A percentile compares a stretch with the other conserved stretches of the same genome.
Evolutionary conservation across 805 yeast genomes (phyloP).

Genomic region (Yamadazyma sp.): DNA sequence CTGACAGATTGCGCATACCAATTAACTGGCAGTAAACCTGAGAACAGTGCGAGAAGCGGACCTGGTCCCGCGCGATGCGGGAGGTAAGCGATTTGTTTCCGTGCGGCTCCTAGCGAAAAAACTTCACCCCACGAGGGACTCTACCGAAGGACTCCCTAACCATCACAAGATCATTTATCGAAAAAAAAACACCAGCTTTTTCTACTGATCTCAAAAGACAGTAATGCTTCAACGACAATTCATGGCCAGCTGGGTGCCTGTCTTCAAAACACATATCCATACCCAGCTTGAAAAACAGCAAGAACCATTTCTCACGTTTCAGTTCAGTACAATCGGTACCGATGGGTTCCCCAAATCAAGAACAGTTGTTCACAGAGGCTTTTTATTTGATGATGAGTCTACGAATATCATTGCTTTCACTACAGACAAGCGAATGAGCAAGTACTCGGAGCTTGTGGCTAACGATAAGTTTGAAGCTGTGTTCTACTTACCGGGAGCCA

Average conservation of each 20-base stretch:
- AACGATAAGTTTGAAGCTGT: conserved; percentile 71
- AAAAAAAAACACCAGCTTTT: conserved; percentile 1
- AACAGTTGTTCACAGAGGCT: conserved; percentile 72
- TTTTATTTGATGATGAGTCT: conserved; percentile 65
- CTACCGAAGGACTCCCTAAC: conserved; percentile 5
- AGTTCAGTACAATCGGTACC: conserved; percentile 64
- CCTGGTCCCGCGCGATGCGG: too few species aligned
- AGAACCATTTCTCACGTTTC: conserved; percentile 57
- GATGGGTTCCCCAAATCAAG: conserved; percentile 60
- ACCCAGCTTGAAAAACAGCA: conserved; percentile 21
- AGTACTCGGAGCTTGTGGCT: conserved; percentile 50
- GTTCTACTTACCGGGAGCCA: conserved; percentile 61
- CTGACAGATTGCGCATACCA: too few species aligned
- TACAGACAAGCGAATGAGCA: conserved; percentile 70
- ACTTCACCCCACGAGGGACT: conserved; percentile 16
- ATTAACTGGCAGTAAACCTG: too few species aligned
- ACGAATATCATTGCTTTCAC: conserved; percentile 68
- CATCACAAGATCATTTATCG: conserved; percentile 10
- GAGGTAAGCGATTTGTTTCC: too few species aligned
- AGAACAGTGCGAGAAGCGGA: too few species aligned
- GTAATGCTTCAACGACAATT: conserved; percentile 29
- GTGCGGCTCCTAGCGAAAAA: conserved; percentile 10
- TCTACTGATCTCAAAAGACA: not conserved
- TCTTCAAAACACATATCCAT: conserved; percentile 36
- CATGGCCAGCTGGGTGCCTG: conserved; percentile 76